Conservation (phyloP, 768 basidiomycete species). For the Mrakia blollopis region DNA sequence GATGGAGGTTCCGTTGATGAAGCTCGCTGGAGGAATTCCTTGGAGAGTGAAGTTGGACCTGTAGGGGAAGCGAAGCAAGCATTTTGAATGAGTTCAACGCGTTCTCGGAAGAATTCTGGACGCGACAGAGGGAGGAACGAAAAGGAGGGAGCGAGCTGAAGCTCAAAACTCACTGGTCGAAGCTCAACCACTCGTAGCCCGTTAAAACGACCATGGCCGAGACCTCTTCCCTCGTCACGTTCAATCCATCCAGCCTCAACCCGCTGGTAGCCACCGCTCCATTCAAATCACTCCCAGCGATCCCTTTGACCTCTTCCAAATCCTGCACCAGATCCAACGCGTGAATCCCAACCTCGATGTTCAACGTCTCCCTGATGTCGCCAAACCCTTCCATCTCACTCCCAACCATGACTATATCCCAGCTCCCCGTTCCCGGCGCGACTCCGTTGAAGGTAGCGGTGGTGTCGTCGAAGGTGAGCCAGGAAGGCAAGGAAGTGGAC, state of each 20-base stretch:
- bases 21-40: constrained; percentile 14
- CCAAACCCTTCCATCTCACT: constrained; percentile 54
- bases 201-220: not conserved
- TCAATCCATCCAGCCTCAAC: constrained; percentile 53
- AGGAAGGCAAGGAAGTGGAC: constrained; percentile 66
- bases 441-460: constrained; percentile 74
- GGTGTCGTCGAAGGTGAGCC: constrained; percentile 65
- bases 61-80: not conserved
- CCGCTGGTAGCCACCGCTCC: constrained; percentile 55
- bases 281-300: not conserved
- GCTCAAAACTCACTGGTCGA: constrained; percentile 25
- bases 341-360: constrained; percentile 23
- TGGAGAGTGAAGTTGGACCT: constrained; percentile 17
- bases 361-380: constrained; percentile 19
- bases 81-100: not conserved
- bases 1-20: constrained; percentile 15
- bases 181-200: constrained; percentile 23
- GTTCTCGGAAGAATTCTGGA: not conserved
- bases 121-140: not conserved
- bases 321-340: constrained; percentile 18
- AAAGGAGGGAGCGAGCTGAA: not conserved
- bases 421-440: constrained; percentile 56
- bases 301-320: not conserved
- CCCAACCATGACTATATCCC: constrained; percentile 59
- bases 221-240: constrained; percentile 7